Conservation (phyloP, 2,329 filamentous ascomycete genomes). For the Periconia macrospinosa region DNA sequence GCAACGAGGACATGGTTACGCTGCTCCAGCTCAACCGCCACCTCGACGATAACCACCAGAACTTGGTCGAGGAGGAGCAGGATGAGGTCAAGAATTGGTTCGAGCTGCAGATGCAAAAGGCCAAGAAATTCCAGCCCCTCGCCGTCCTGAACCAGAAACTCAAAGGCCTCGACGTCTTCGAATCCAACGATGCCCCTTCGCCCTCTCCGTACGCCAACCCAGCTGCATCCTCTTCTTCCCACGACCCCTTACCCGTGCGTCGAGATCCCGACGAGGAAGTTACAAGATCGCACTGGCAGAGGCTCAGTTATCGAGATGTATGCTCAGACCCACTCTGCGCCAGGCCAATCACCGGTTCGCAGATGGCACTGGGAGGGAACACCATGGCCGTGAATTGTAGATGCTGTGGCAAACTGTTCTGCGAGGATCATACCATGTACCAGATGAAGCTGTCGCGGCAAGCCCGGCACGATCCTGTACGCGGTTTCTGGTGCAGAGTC, state of each 20-base stretch:
- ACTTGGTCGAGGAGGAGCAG: constrained; percentile 83
- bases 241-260: constrained; percentile 29
- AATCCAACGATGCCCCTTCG: constrained; percentile 75
- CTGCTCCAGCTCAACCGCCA: constrained; percentile 84
- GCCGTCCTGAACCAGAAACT: constrained; percentile 92
- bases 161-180: constrained; percentile 89
- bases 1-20: constrained; percentile 96
- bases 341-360: constrained; percentile 30
- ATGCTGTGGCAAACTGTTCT: constrained; percentile 90
- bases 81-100: constrained; percentile 98
- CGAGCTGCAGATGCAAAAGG: constrained; percentile 89
- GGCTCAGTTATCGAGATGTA: constrained; percentile 69
- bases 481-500: constrained; percentile 90
- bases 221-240: constrained; percentile 36
- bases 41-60: constrained; percentile 87
- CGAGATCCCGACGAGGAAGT: constrained; percentile 88
- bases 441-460: constrained; percentile 96
- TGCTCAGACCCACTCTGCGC: constrained; percentile 89
- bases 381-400: constrained; percentile 91
- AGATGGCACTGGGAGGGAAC: constrained; percentile 71
- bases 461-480: constrained; percentile 83
- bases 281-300: constrained; percentile 86
- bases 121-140: constrained; percentile 88
- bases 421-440: constrained; percentile 98
- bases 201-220: constrained; percentile 38